These are phyloP conservation scores for Scheffersomyces stambukii DNA, from an alignment of 1,139 yeast genomes.

Conservation along the genomic window DNA sequence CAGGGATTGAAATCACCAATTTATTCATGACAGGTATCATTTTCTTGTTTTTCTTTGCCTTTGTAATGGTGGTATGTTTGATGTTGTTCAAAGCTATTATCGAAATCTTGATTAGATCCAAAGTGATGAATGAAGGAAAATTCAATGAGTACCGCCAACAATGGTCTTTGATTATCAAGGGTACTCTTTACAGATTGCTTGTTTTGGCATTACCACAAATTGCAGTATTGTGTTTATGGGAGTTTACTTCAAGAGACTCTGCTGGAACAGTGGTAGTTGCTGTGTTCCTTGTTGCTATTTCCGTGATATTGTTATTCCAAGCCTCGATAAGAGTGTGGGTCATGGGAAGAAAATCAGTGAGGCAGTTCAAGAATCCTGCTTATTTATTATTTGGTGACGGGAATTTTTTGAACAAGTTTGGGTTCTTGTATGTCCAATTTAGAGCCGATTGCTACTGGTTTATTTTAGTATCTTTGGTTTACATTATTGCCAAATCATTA, in stretches of 20 bases:
- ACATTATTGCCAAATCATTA: conserved; percentile 69
- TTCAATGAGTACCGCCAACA: conserved; percentile 76
- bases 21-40: conserved; percentile 84
- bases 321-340: conserved; percentile 71
- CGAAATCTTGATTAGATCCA: conserved; percentile 63
- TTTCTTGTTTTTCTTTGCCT: conserved; percentile 75
- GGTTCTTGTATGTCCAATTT: conserved; percentile 88
- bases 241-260: conserved; percentile 77
- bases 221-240: conserved; percentile 82
- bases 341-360: conserved; percentile 68
- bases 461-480: conserved; percentile 58
- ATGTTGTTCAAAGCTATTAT: conserved; percentile 69
- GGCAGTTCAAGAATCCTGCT: conserved; percentile 85
- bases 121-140: conserved; percentile 58
- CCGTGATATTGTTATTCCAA: conserved; percentile 58
- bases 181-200: conserved; percentile 78
- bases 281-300: conserved; percentile 55
- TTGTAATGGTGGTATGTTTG: conserved; percentile 62
- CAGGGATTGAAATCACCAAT: conserved; percentile 80
- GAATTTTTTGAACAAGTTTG: conserved; percentile 77
- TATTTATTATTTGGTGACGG: conserved; percentile 85
- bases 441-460: conserved; percentile 87
- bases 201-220: conserved; percentile 84
- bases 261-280: conserved; percentile 82
- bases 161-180: conserved; percentile 80